Evolutionary conservation across 306 rosid genomes (phyloP), one percentile per base, ranked within the genome.

Genomic region (apple (Malus domestica)): DNA sequence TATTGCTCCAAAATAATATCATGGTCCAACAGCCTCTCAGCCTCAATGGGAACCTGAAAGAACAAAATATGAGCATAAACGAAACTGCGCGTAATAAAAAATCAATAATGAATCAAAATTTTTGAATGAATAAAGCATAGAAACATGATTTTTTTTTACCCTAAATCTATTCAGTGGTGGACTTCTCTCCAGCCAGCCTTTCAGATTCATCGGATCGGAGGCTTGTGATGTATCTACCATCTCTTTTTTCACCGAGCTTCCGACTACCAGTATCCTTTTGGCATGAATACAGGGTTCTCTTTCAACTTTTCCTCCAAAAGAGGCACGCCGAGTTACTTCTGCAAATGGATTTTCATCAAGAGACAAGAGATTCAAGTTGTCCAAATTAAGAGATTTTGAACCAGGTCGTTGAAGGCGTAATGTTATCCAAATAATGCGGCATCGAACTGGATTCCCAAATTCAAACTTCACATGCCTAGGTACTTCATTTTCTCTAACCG

Each of bases 361-460:
- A 75, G 99, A 88, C 83, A 89, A 79, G 59, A 92, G 84, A 83
- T 87, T 92, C 46, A 95, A 85, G 84, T 89, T 90, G 80, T 81
- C 96, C 80, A 84, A 83, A 76, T 83, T 92, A 74, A 87, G 76
- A 80, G 99, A 92, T 86, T 87, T 82, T 59, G 98, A 96, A 78
- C 96, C 97, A 66, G 88, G 80, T 81, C 89, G 91, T 61, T 85
- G 96, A 71, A 96, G 98, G 78, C 91, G 88, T 71, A 96, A 78
- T 4, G 88, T 88, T 61, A 96, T 85, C 99, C 99, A 96, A 87
- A 96, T 85, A 70, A 96, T 86, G 81, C 97, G 98, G 85, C 98
- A 96, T 63, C 92, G 82, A 75, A 90, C 88, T 40, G 99, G 86
- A 79, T 83, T 96, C 85, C 59, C 89, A 81, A 96, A 96, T 80